Evolutionary conservation across 495 filamentous ascomycete species (phyloP).

Genomic region (Aspergillus coremiiformis): DNA sequence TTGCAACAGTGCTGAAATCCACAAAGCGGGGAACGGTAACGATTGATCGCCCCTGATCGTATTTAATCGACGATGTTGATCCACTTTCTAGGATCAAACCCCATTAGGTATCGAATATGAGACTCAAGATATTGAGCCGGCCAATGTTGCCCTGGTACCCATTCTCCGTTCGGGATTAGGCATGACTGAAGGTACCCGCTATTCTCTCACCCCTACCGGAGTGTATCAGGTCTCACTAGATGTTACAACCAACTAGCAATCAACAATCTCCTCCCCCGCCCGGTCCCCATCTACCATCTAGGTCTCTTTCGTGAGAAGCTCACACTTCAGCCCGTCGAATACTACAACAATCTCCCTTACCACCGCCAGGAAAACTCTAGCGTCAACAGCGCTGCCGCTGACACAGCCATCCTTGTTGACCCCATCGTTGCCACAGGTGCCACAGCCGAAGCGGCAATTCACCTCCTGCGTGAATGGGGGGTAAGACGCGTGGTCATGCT

Average conservation of each 20-base stretch:
- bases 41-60: background rate
- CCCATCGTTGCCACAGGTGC: slow-evolving; percentile 92
- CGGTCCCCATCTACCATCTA: slow-evolving; percentile 85
- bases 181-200: slow-evolving; percentile 81
- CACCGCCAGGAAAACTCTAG: slow-evolving; percentile 37
- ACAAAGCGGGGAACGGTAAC: slow-evolving; percentile 33
- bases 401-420: slow-evolving; percentile 77
- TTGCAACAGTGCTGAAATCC: slow-evolving; percentile 54
- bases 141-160: slow-evolving; percentile 72
- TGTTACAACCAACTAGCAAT: slow-evolving; percentile 46
- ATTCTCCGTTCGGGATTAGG: slow-evolving; percentile 83
- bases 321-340: slow-evolving; percentile 85
- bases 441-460: slow-evolving; percentile 82
- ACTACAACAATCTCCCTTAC: slow-evolving; percentile 95
- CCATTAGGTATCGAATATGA: slow-evolving; percentile 67
- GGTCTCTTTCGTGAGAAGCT: slow-evolving; percentile 85
- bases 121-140: slow-evolving; percentile 51
- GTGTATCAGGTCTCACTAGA: background rate
- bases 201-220: background rate
- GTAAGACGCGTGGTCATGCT: slow-evolving; percentile 71
- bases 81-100: slow-evolving; percentile 51
- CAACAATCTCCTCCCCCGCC: slow-evolving; percentile 69
- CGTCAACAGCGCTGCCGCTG: slow-evolving; percentile 36
- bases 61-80: background rate
- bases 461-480: slow-evolving; percentile 85